Percentiles rank a stretch among this genome's conserved stretches.
These are phyloP conservation scores for bread wheat (Triticum aestivum) DNA, from an alignment of 176 grass and related monocot species.

Conservation along the genomic window DNA sequence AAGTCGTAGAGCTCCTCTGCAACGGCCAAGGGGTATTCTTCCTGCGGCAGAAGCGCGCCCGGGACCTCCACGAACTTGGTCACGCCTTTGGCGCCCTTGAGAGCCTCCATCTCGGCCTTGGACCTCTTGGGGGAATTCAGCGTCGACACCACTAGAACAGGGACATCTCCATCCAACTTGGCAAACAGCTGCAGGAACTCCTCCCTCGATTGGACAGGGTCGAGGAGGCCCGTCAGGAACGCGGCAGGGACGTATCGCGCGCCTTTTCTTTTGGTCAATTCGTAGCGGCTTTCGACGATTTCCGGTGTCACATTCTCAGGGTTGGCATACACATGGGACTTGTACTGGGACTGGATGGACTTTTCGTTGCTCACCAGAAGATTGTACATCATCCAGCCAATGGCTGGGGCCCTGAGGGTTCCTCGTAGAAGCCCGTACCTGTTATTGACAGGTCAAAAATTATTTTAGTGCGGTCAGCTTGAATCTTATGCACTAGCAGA, in stretches of 20 bases:
- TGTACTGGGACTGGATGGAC: conserved; percentile 93
- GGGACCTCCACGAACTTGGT: conserved; percentile 77
- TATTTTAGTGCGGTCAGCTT: conserved; percentile 6
- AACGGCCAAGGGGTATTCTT: conserved; percentile 76
- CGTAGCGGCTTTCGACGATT: conserved; percentile 75
- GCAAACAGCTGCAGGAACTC: conserved; percentile 75
- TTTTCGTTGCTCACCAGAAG: conserved; percentile 93
- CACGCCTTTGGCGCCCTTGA: conserved; percentile 71
- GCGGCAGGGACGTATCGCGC: conserved; percentile 80
- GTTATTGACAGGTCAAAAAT: conserved; percentile 7
- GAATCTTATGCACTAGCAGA: conserved; percentile 22
- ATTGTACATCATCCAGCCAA: conserved; percentile 97
- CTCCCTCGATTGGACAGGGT: conserved; percentile 78
- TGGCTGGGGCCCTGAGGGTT: conserved; percentile 72
- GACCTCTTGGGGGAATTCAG: conserved; percentile 76
- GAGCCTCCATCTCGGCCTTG: conserved; percentile 85
- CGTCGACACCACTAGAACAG: conserved; percentile 58
- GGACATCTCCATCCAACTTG: conserved; percentile 57
- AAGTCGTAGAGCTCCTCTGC: conserved; percentile 73
- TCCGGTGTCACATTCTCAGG: conserved; percentile 72
- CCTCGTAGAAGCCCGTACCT: conserved; percentile 87
- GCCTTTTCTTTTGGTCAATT: conserved; percentile 81
- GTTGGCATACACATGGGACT: conserved; percentile 92
- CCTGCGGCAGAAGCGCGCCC: conserved; percentile 91
- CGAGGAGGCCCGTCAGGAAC: conserved; percentile 87